These are phyloP conservation scores for Lobosporangium transversale DNA, from an alignment of 192 early-diverging fungal genomes.

Conservation along the genomic window DNA sequence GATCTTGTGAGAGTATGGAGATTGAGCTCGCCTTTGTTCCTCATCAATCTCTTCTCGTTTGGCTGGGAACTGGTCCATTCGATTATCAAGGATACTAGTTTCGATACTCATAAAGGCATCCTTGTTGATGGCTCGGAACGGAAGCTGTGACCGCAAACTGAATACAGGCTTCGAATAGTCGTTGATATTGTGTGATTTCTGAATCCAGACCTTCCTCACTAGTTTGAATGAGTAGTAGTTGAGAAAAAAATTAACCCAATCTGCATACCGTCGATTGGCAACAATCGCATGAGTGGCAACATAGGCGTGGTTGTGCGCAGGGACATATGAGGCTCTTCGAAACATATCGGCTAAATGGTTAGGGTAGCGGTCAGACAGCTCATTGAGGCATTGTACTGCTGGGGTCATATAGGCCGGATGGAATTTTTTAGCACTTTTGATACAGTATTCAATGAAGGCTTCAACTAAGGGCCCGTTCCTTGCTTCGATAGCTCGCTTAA, in stretches of 20 bases:
- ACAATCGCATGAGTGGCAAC: conserved; percentile 36
- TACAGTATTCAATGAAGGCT: conserved; percentile 39
- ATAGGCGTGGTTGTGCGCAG: conserved; percentile 30
- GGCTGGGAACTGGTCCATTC: conserved; percentile 6
- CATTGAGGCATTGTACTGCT: conserved; percentile 35
- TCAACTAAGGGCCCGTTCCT: conserved; percentile 27
- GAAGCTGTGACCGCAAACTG: conserved; percentile 26
- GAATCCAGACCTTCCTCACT: not conserved
- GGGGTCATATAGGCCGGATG: conserved; percentile 49
- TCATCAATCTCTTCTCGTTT: conserved; percentile 12
- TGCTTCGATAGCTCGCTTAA: conserved; percentile 32
- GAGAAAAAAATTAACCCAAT: conserved; percentile 11
- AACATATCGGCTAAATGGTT: conserved; percentile 35
- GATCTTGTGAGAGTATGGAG: conserved; percentile 26
- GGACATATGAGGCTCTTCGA: conserved; percentile 38
- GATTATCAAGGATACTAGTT: conserved; percentile 9
- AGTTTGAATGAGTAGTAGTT: conserved; percentile 20
- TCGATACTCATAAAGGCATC: conserved; percentile 14
- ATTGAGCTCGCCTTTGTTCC: conserved; percentile 2
- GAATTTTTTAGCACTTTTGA: conserved; percentile 35
- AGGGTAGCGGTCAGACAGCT: conserved; percentile 39
- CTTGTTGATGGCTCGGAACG: conserved; percentile 11
- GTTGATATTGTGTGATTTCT: conserved; percentile 46
- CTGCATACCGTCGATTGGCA: conserved; percentile 23
- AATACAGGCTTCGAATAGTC: conserved; percentile 40